Evolutionary conservation across 148 eudicot genomes (phyloP).

Genomic region (Mesembryanthemum crystallinum): DNA sequence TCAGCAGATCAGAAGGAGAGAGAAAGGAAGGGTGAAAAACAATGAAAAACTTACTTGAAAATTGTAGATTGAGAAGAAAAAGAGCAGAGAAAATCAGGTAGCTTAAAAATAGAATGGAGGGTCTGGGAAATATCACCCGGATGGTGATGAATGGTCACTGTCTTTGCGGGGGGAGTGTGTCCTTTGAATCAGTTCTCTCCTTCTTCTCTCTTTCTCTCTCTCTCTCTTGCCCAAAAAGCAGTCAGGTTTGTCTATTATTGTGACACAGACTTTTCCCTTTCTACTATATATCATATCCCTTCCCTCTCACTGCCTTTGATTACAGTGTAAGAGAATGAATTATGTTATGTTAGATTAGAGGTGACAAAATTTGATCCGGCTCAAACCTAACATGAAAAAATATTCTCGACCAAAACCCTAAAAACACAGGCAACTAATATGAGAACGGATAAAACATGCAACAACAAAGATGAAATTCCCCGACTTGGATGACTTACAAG

Average conservation of each 20-base stretch:
- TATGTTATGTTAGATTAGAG: no score
- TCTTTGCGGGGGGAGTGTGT: not conserved
- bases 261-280: slow-evolving; percentile 32
- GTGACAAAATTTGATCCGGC: no score
- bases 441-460: no score
- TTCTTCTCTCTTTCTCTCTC: not conserved
- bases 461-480: no score
- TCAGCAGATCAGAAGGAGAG: not conserved
- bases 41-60: not conserved
- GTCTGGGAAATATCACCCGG: slow-evolving; percentile 22
- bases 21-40: not conserved
- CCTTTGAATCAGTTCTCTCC: slow-evolving; percentile 29
- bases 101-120: slow-evolving; percentile 18
- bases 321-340: no score
- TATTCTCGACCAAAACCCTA: no score
- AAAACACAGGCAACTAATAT: no score
- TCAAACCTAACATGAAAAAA: no score
- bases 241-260: slow-evolving; percentile 18
- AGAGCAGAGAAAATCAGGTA: slow-evolving; percentile 15
- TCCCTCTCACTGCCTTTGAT: slow-evolving; percentile 8
- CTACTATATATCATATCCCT: not conserved
- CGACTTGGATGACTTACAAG: no score
- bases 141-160: slow-evolving; percentile 18
- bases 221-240: slow-evolving; percentile 3
- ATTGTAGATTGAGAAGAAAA: slow-evolving; percentile 3